These are phyloP conservation scores for Penicillium dipodomyicola DNA, from an alignment of 495 filamentous ascomycete species.

Conservation along the genomic window DNA sequence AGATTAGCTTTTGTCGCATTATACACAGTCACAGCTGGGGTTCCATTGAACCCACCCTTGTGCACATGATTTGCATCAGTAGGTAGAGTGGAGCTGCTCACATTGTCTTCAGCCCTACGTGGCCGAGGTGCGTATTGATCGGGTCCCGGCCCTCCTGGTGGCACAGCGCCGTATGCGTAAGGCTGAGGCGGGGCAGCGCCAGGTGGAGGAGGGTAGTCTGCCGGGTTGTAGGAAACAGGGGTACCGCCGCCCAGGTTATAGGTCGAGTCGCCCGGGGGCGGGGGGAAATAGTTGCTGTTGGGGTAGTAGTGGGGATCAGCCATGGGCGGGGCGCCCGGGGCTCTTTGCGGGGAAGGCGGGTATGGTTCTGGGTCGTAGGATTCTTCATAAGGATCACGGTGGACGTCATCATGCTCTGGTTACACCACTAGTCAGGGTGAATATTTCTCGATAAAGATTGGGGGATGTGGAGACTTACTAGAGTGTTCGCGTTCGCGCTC, in stretches of 20 bases:
- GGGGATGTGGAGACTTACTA: slow-evolving; percentile 15
- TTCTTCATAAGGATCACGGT: slow-evolving; percentile 41
- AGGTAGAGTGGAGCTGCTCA: slow-evolving; percentile 49
- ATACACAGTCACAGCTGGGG: slow-evolving; percentile 14
- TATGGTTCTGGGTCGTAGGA: slow-evolving; percentile 47
- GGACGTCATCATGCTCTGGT: slow-evolving; percentile 38
- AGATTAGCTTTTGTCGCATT: slow-evolving; percentile 5
- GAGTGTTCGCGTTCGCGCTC: slow-evolving; percentile 32
- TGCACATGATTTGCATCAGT: slow-evolving; percentile 35
- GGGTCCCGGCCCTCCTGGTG: slow-evolving; percentile 31
- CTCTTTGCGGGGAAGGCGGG: slow-evolving; percentile 30
- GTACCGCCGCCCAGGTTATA: slow-evolving; percentile 29
- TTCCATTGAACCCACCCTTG: slow-evolving; percentile 48
- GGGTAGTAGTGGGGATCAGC: slow-evolving; percentile 41
- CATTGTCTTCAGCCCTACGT: slow-evolving; percentile 54
- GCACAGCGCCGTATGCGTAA: slow-evolving; percentile 43
- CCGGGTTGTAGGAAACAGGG: slow-evolving; percentile 37
- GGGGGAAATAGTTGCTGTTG: slow-evolving; percentile 41
- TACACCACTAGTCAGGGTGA: background rate
- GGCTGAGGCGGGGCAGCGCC: slow-evolving; percentile 44
- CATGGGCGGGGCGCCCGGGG: slow-evolving; percentile 17
- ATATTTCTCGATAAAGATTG: slow-evolving; percentile 6
- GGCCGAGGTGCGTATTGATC: slow-evolving; percentile 44
- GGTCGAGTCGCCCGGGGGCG: slow-evolving; percentile 40
- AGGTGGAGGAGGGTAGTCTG: slow-evolving; percentile 48